Evolutionary conservation across 306 rosid genomes (phyloP), one percentile per base, ranked within the genome.

Genomic region (Begonia peltatifolia): DNA sequence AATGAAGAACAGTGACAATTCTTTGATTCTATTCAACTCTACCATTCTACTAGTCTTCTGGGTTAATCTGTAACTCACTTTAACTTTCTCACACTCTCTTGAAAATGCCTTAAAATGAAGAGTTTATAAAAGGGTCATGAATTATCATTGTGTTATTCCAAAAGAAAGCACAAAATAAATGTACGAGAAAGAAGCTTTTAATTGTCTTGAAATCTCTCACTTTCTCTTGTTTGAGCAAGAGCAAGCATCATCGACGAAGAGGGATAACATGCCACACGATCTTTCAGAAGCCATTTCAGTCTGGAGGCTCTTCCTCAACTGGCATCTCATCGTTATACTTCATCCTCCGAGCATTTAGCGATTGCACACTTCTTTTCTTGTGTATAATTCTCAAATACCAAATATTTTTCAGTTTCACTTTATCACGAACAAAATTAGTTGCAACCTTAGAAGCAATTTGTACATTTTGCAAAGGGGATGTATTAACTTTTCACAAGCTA

Each of bases 391-490:
- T 43, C 5, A 16, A 12, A 35, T 53, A 23, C 2, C 9, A 41
- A 10, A 43, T 15, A 41, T 20, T 46, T 20, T 14, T 17, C 6
- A 36, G 13, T 14, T 16, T 10, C 43, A 9, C n/a, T 25, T 20
- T 15, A 58, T 38, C 9, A 38, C 9, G 50, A 46, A 46, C 38
- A 50, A 52, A 44, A 44, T 10, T 3, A 7, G 14, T 44, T 12
- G 48, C 12, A 44, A 44, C 1, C 48, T 44, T n/a, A 12, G 56
- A 63, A 65, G 57, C 50, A 67, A 42, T 30, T 50, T 67, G 49
- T 78, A 89, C 95, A 92, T 82, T 47, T 76, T 53, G 23, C 94
- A 66, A 63, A 82, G 65, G 52, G 79, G 65, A 25, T 83, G 78
- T 12, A 80, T 55, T 47, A 80, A 57, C 69, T 80, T 68, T 62